phyloP scores from a whole-genome alignment of 805 yeast genomes.

The Candida pini region DNA sequence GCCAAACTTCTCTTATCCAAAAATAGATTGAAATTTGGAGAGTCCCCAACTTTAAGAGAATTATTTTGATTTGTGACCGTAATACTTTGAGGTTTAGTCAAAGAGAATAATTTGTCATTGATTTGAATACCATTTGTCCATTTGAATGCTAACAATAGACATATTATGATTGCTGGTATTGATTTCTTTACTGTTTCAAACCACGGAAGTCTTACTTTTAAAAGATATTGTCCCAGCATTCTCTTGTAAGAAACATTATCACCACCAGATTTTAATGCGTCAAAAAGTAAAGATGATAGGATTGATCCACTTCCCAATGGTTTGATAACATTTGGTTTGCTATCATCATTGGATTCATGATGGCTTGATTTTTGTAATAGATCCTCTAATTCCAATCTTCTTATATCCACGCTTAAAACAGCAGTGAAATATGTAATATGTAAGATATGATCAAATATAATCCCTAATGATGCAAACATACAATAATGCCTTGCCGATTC shows the following conservation, averaged over 20 bases:
- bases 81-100: conserved; percentile 1
- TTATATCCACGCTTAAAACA: conserved; percentile 60
- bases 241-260: conserved; percentile 12
- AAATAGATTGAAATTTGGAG: conserved; percentile 19
- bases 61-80: conserved; percentile 2
- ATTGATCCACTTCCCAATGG: conserved; percentile 19
- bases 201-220: conserved; percentile 34
- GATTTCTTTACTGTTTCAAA: conserved; percentile 29
- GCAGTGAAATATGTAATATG: conserved; percentile 63
- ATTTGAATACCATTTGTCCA: conserved; percentile 29
- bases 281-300: conserved; percentile 15
- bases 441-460: conserved; percentile 54
- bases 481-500: conserved; percentile 34
- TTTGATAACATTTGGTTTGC: conserved; percentile 5
- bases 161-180: conserved; percentile 18
- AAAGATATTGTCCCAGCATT: conserved; percentile 25
- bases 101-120: not conserved
- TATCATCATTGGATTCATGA: conserved; percentile 8
- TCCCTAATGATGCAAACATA: conserved; percentile 39
- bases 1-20: conserved; percentile 26
- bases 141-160: conserved; percentile 27
- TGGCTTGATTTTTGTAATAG: conserved; percentile 29
- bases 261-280: conserved; percentile 2
- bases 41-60: conserved; percentile 6
- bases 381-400: conserved; percentile 57